These are phyloP conservation scores for Telopea speciosissima DNA, from an alignment of 177 flowering plant species.

Conservation along the genomic window DNA sequence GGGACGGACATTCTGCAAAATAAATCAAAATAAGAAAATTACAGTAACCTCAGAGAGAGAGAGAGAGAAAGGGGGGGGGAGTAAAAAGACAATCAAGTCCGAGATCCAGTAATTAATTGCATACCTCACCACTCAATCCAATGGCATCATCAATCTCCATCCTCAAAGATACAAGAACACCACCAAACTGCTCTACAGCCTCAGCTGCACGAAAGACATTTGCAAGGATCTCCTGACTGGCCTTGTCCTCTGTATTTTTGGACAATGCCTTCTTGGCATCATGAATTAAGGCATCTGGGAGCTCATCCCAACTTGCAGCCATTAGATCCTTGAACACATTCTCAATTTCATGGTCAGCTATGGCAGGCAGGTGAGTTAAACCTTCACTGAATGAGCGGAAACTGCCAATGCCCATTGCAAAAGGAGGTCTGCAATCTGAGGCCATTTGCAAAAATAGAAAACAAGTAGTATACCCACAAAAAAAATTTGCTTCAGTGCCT, in stretches of 20 bases:
- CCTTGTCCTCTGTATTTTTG: conserved; percentile 53
- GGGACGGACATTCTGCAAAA: conserved; percentile 51
- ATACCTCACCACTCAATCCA: conserved; percentile 69
- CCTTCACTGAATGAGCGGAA: conserved; percentile 42
- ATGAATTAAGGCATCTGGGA: conserved; percentile 37
- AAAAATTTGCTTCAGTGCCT: too few relatives aligned
- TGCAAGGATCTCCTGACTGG: conserved; percentile 41
- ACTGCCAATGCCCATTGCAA: conserved; percentile 34
- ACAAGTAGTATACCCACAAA: neutral
- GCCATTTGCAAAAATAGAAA: neutral
- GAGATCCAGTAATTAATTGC: neutral
- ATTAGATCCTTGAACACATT: conserved; percentile 56
- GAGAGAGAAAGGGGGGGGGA: neutral
- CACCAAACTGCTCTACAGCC: conserved; percentile 64
- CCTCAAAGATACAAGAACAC: conserved; percentile 40
- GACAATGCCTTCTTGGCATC: conserved; percentile 48
- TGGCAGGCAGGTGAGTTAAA: conserved; percentile 41
- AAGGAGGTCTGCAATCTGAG: conserved; percentile 29
- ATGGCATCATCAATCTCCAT: conserved; percentile 62
- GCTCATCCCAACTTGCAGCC: conserved; percentile 59
- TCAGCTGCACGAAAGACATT: conserved; percentile 70
- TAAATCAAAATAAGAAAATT: conserved; percentile 1
- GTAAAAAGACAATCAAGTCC: neutral
- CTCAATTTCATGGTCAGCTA: conserved; percentile 44
- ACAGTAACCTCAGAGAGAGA: conserved; percentile 1